These are phyloP conservation scores for Aspergillus sp. DNA, from an alignment of 2,329 filamentous ascomycete genomes.

Conservation along the genomic window DNA sequence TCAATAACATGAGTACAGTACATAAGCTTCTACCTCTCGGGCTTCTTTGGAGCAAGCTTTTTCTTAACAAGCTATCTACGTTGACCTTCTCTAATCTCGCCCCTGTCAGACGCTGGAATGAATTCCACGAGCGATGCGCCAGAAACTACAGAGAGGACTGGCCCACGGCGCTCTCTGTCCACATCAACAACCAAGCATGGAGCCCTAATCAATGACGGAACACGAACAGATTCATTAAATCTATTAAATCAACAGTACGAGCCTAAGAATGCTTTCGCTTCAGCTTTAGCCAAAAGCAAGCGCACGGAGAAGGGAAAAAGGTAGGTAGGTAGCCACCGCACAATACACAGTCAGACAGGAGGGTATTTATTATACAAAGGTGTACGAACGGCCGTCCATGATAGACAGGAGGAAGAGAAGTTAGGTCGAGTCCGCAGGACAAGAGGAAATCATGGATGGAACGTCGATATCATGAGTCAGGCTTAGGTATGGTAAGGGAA, in stretches of 20 bases:
- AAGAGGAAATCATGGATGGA: neutral
- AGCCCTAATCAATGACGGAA: neutral
- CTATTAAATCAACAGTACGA: neutral
- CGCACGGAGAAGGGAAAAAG: no score
- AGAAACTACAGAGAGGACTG: no score
- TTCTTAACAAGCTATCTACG: no score
- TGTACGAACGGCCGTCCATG: neutral
- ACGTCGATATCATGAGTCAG: neutral
- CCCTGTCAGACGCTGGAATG: no score
- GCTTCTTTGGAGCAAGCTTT: no score
- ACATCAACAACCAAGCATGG: no score
- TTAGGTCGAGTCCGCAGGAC: neutral
- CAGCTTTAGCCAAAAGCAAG: slow-evolving; percentile 16
- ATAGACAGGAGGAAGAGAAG: neutral
- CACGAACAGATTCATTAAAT: neutral
- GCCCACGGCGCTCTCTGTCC: no score
- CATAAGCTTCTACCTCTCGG: no score
- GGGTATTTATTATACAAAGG: neutral
- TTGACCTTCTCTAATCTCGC: no score
- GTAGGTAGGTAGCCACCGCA: no score
- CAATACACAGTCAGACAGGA: neutral
- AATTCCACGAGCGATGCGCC: no score
- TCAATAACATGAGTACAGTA: neutral
- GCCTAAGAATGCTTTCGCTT: slow-evolving; percentile 4
- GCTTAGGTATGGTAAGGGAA: neutral